These are phyloP conservation scores for Spongospora subterranea DNA, from an alignment of 208 protist species.

Conservation along the genomic window DNA sequence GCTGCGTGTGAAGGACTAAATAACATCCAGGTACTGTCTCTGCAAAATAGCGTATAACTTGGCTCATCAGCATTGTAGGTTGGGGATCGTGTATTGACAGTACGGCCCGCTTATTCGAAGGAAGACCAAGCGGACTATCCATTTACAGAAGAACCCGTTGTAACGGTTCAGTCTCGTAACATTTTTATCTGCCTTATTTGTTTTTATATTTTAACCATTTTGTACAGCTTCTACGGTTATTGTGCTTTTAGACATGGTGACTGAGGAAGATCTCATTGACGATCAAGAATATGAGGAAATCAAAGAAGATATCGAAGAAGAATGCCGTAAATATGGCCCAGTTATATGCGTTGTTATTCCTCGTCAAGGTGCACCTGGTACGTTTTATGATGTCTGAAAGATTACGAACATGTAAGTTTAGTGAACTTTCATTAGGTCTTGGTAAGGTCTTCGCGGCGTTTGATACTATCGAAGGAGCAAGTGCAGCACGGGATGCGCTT, in stretches of 20 bases:
- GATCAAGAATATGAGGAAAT: slow-evolving; percentile 68
- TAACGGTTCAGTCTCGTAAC: neutral
- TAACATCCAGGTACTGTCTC: slow-evolving; percentile 48
- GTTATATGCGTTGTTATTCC: slow-evolving; percentile 61
- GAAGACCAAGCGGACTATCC: neutral
- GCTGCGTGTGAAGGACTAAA: slow-evolving; percentile 59
- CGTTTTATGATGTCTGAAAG: neutral
- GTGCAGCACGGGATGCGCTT: neutral
- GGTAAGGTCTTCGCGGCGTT: slow-evolving; percentile 67
- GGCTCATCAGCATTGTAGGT: neutral
- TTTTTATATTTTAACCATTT: neutral
- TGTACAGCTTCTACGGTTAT: slow-evolving; percentile 59
- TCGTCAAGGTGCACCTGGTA: slow-evolving; percentile 10
- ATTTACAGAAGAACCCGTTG: neutral
- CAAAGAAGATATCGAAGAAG: slow-evolving; percentile 65
- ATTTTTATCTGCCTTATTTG: neutral
- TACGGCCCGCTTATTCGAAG: neutral
- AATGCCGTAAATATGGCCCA: slow-evolving; percentile 59
- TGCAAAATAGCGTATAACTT: slow-evolving; percentile 22
- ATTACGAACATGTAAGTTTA: neutral
- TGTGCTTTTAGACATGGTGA: slow-evolving; percentile 62
- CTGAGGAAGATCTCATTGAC: slow-evolving; percentile 62
- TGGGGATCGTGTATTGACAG: slow-evolving; percentile 21
- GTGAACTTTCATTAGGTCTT: neutral
- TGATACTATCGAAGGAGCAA: slow-evolving; percentile 34